Conservation (phyloP, 805 yeast genomes). For the Hanseniaspora thailandica region DNA sequence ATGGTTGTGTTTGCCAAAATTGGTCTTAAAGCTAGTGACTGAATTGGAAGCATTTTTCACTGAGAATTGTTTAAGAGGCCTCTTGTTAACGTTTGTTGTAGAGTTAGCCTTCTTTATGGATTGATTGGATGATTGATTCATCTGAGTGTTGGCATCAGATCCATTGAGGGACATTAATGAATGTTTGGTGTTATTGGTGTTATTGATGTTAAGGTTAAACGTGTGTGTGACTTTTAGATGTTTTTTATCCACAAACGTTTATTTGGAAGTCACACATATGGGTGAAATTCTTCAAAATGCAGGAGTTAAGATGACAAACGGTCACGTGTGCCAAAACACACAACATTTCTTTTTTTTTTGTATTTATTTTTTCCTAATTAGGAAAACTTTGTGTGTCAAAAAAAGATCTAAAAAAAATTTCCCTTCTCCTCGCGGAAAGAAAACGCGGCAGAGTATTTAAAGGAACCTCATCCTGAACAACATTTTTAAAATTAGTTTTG, state of each 20-base stretch:
- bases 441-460: background rate
- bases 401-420: background rate
- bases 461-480: background rate
- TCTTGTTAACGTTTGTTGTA: background rate
- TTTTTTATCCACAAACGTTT: background rate
- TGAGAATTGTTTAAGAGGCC: conserved; percentile 11
- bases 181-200: background rate
- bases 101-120: background rate
- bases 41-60: conserved; percentile 1
- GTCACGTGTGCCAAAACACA: conserved; percentile 30
- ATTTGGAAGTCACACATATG: too few relatives aligned
- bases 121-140: conserved; percentile 15
- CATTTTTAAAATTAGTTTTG: background rate
- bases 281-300: too few relatives aligned
- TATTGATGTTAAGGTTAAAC: background rate
- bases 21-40: conserved; percentile 3
- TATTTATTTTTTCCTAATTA: conserved; percentile 21
- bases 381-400: background rate
- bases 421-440: too few relatives aligned
- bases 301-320: background rate
- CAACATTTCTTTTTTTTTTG: conserved; percentile 39
- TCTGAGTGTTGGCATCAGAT: background rate
- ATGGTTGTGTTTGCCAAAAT: background rate
- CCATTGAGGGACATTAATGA: background rate
- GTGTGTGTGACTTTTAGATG: too few relatives aligned